A percentile compares a stretch with the other conserved stretches of the same genome.
Conservation (phyloP, 2,329 filamentous ascomycete genomes). For the Scedosporium aurantiacum region DNA sequence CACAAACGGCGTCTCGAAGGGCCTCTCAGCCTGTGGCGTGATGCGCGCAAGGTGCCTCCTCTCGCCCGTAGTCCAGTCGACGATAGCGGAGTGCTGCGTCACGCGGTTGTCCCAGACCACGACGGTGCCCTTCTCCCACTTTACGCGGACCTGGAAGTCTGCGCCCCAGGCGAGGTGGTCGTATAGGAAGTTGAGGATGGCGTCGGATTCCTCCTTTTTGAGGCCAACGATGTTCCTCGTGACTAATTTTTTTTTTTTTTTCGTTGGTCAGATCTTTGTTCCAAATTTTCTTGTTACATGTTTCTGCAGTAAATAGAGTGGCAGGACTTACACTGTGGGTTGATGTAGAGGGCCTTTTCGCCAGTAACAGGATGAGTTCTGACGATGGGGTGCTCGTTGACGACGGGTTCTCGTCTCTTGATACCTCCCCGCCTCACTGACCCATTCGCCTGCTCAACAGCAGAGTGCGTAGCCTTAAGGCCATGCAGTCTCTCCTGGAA, state of each 20-base stretch:
- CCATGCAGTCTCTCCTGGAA: slow-evolving; percentile 76
- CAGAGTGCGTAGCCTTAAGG: slow-evolving; percentile 70
- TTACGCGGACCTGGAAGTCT: slow-evolving; percentile 60
- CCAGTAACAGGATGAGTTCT: slow-evolving; percentile 73
- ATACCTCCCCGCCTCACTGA: slow-evolving; percentile 57
- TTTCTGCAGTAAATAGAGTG: not conserved
- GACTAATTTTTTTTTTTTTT: slow-evolving; percentile 8
- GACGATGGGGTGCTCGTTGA: slow-evolving; percentile 65
- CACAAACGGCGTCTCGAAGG: slow-evolving; percentile 54
- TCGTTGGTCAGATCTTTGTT: not conserved
- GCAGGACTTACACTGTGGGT: slow-evolving; percentile 59
- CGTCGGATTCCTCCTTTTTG: slow-evolving; percentile 80
- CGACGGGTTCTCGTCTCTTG: slow-evolving; percentile 64
- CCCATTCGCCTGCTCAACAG: slow-evolving; percentile 65
- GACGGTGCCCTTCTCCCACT: slow-evolving; percentile 70
- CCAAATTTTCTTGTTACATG: not conserved
- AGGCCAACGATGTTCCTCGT: slow-evolving; percentile 70
- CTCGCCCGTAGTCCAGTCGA: slow-evolving; percentile 74
- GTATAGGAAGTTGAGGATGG: slow-evolving; percentile 60
- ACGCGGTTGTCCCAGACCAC: slow-evolving; percentile 82
- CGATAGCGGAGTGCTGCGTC: slow-evolving; percentile 64
- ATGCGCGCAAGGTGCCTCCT: slow-evolving; percentile 71
- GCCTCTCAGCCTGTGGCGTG: slow-evolving; percentile 70
- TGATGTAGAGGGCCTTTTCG: slow-evolving; percentile 75
- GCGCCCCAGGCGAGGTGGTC: slow-evolving; percentile 41